Percentiles rank a stretch among this genome's conserved stretches.
These are phyloP conservation scores for Candida silvicultrix DNA, from an alignment of 805 yeast genomes.

Conservation along the genomic window DNA sequence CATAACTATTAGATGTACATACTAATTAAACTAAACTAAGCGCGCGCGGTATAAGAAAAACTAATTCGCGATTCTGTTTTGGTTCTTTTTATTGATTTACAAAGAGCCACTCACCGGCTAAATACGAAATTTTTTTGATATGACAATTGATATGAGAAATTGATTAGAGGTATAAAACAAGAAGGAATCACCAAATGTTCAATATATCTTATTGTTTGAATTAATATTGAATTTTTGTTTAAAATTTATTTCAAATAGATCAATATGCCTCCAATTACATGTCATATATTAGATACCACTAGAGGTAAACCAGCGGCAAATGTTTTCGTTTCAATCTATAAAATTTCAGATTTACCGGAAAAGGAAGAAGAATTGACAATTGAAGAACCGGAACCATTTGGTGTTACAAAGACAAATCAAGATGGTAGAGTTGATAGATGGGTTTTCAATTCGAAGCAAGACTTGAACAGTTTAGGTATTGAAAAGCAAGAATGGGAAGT, in stretches of 20 bases:
- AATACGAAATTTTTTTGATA: constrained; percentile 1
- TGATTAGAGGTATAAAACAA: too few relatives aligned
- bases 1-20: too few relatives aligned
- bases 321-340: constrained; percentile 62
- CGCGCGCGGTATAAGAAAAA: not conserved
- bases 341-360: constrained; percentile 16
- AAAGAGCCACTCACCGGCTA: too few relatives aligned
- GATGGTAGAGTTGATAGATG: constrained; percentile 81
- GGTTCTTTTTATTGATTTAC: not conserved
- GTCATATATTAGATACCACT: constrained; percentile 85
- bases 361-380: constrained; percentile 21
- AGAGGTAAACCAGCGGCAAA: constrained; percentile 73
- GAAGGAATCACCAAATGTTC: too few relatives aligned
- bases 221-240: too few relatives aligned
- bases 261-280: constrained; percentile 59
- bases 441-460: constrained; percentile 38
- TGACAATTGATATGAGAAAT: too few relatives aligned
- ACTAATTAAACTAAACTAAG: too few relatives aligned
- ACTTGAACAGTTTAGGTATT: constrained; percentile 27
- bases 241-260: not conserved
- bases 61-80: not conserved
- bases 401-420: constrained; percentile 59
- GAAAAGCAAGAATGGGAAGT: constrained; percentile 32
- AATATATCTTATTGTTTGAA: too few relatives aligned
- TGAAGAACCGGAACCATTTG: constrained; percentile 44